Evolutionary conservation across 345 rosid genomes (phyloP).

Genomic region (Salix viminalis): DNA sequence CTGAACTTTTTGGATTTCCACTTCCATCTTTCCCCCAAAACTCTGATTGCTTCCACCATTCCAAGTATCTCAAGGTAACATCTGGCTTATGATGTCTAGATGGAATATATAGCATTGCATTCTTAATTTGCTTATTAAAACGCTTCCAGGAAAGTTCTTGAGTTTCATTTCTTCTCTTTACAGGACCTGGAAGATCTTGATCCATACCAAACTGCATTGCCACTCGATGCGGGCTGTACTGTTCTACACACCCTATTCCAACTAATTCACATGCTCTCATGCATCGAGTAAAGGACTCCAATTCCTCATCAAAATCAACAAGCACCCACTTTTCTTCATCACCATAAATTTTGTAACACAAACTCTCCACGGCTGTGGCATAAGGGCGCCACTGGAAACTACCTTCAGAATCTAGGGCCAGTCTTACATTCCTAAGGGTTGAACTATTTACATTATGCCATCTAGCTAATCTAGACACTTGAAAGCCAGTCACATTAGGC

Average conservation of each 20-base stretch:
- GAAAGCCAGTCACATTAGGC: slow-evolving; percentile 26
- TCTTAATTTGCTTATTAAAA: neutral
- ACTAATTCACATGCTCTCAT: neutral
- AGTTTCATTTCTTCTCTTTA: neutral
- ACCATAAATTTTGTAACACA: neutral
- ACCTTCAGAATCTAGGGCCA: slow-evolving; percentile 17
- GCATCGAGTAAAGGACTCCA: neutral
- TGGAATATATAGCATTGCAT: neutral
- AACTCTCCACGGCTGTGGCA: neutral
- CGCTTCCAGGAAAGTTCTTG: neutral
- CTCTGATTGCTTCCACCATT: neutral
- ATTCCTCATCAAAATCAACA: neutral
- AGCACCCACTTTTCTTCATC: neutral
- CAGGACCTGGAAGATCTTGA: neutral
- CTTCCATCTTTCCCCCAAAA: neutral
- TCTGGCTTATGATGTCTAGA: neutral
- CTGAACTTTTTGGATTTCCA: neutral
- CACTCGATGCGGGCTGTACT: neutral
- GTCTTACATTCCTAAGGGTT: slow-evolving; percentile 14
- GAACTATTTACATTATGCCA: slow-evolving; percentile 28
- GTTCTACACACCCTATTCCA: neutral
- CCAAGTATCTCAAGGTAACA: neutral
- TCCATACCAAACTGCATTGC: neutral
- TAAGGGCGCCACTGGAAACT: slow-evolving; percentile 33
- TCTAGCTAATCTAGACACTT: slow-evolving; percentile 37